A percentile compares a stretch with the other conserved stretches of the same genome.
Evolutionary conservation across 306 rosid species (phyloP).

Genomic region (Carpinus viminea): DNA sequence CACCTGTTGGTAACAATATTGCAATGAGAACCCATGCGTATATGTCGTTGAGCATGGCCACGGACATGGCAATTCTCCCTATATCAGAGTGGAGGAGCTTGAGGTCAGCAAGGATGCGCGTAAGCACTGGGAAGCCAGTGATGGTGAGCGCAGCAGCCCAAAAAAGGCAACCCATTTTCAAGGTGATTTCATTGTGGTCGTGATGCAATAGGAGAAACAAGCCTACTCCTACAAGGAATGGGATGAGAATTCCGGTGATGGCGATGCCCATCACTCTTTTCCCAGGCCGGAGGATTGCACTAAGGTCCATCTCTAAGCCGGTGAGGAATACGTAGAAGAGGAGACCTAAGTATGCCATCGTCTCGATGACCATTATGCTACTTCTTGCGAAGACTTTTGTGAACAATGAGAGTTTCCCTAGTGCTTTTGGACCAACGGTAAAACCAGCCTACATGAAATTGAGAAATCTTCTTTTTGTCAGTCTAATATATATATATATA

Average conservation of each 20-base stretch:
- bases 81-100: slow-evolving; percentile 43
- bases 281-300: slow-evolving; percentile 20
- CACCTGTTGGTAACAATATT: slow-evolving; percentile 15
- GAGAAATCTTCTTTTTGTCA: background rate
- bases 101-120: slow-evolving; percentile 38
- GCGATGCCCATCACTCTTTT: slow-evolving; percentile 36
- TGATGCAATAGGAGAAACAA: slow-evolving; percentile 10
- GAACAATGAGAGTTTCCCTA: background rate
- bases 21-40: slow-evolving; percentile 44
- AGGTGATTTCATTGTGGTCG: background rate
- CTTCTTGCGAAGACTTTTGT: background rate
- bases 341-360: slow-evolving; percentile 23
- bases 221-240: slow-evolving; percentile 6
- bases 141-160: slow-evolving; percentile 35
- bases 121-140: slow-evolving; percentile 48
- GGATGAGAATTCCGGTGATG: slow-evolving; percentile 27
- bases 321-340: slow-evolving; percentile 39
- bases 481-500: too few relatives aligned
- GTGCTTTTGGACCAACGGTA: slow-evolving; percentile 10
- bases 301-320: slow-evolving; percentile 40
- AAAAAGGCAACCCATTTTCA: slow-evolving; percentile 12
- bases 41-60: slow-evolving; percentile 40
- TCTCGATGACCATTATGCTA: slow-evolving; percentile 20
- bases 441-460: slow-evolving; percentile 35
- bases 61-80: slow-evolving; percentile 33